phyloP scores from a whole-genome alignment of 345 rosid species.

The Stellera chamaejasme region DNA sequence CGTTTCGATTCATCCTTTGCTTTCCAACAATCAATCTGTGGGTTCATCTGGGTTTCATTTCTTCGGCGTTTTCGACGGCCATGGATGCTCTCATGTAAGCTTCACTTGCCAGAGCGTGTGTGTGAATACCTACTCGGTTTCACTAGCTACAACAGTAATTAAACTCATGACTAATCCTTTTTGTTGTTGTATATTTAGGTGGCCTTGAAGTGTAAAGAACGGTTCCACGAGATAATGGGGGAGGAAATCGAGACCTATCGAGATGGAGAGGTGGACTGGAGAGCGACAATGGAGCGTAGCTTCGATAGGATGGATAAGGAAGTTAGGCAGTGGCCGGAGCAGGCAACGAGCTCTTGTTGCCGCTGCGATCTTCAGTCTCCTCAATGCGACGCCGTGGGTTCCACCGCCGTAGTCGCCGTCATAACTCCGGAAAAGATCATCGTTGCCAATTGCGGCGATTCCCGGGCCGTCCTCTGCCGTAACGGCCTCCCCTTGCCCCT shows the following conservation, averaged over 20 bases:
- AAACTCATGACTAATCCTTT: too few relatives aligned
- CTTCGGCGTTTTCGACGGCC: constrained; percentile 90
- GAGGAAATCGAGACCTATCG: constrained; percentile 28
- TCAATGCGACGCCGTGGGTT: constrained; percentile 64
- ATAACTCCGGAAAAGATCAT: constrained; percentile 45
- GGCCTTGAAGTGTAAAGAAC: constrained; percentile 50
- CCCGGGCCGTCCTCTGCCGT: constrained; percentile 66
- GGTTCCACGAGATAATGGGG: constrained; percentile 49
- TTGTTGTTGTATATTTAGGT: constrained; percentile 25
- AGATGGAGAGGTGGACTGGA: constrained; percentile 35
- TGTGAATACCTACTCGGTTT: not conserved
- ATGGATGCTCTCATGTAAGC: constrained; percentile 95
- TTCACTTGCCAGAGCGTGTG: not conserved
- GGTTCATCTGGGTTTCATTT: constrained; percentile 28
- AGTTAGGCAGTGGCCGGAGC: constrained; percentile 20
- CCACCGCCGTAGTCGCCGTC: constrained; percentile 58
- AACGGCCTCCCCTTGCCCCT: constrained; percentile 46
- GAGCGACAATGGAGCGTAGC: constrained; percentile 38
- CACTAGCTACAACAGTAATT: not conserved
- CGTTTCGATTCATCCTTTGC: constrained; percentile 45
- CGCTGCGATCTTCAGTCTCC: constrained; percentile 60
- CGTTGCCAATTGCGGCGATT: constrained; percentile 67
- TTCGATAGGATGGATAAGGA: constrained; percentile 51
- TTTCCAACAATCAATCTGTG: constrained; percentile 14
- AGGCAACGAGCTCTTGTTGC: constrained; percentile 21